Conservation (phyloP, 257 asterid genomes). For the Nicotiana undulata region DNA sequence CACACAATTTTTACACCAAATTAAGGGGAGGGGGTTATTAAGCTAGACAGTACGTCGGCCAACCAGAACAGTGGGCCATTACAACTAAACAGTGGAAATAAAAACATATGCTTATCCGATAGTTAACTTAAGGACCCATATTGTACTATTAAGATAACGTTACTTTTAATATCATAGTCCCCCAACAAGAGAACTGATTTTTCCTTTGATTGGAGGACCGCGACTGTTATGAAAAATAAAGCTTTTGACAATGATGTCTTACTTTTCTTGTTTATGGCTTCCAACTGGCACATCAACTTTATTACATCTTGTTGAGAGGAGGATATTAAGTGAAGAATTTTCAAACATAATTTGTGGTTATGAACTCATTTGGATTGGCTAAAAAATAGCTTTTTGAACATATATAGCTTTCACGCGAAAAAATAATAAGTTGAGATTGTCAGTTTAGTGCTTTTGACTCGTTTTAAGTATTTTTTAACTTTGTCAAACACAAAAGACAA, state of each 20-base stretch:
- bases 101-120: not conserved
- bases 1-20: too few relatives aligned
- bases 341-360: too few relatives aligned
- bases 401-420: too few relatives aligned
- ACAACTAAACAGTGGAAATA: not conserved
- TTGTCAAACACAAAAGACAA: too few relatives aligned
- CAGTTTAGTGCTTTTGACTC: too few relatives aligned
- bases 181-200: not conserved
- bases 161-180: not conserved
- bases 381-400: too few relatives aligned
- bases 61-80: not conserved
- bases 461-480: too few relatives aligned
- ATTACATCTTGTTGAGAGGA: not conserved
- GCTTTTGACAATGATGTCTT: not conserved
- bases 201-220: not conserved
- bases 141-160: not conserved
- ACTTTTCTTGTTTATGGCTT: not conserved
- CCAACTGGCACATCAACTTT: not conserved
- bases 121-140: not conserved
- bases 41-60: not conserved
- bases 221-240: not conserved
- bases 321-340: not conserved
- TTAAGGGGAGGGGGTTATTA: too few relatives aligned
- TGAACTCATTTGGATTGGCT: too few relatives aligned
- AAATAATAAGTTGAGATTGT: too few relatives aligned